Conservation (phyloP, 2,329 filamentous ascomycete genomes). For the Xylaria sp. region DNA sequence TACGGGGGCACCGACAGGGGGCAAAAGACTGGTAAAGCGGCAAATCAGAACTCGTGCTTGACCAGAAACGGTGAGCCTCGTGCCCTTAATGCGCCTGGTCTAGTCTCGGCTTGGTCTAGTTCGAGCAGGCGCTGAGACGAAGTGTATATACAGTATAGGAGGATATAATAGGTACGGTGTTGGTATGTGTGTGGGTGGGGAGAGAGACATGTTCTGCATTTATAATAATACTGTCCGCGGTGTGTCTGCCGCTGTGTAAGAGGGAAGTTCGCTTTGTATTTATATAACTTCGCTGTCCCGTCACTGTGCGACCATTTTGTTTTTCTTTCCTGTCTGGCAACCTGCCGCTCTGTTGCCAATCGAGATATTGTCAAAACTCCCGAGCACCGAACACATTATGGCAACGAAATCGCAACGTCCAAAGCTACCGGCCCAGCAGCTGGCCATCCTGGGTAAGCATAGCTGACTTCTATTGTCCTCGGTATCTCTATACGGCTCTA, state of each 20-base stretch:
- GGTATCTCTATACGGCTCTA: background rate
- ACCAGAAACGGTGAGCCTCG: constrained; percentile 23
- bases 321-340: constrained; percentile 3
- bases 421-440: constrained; percentile 79
- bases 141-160: background rate
- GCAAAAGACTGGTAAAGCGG: background rate
- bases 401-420: constrained; percentile 50
- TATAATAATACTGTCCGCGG: no score
- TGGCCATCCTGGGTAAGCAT: constrained; percentile 78
- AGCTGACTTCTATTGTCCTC: constrained; percentile 22
- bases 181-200: background rate
- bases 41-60: constrained; percentile 28
- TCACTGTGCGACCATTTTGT: background rate
- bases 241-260: background rate
- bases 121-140: background rate
- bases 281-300: constrained; percentile 3
- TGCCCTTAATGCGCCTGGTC: constrained; percentile 16
- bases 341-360: constrained; percentile 1
- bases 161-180: background rate
- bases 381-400: constrained; percentile 33
- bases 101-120: constrained; percentile 30
- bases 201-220: constrained; percentile 13
- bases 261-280: constrained; percentile 7
- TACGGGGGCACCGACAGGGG: background rate
- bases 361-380: background rate